Base-by-base conservation (phyloP, 495 filamentous ascomycete genomes). In the Pyrenopolyporus hunteri region DNA sequence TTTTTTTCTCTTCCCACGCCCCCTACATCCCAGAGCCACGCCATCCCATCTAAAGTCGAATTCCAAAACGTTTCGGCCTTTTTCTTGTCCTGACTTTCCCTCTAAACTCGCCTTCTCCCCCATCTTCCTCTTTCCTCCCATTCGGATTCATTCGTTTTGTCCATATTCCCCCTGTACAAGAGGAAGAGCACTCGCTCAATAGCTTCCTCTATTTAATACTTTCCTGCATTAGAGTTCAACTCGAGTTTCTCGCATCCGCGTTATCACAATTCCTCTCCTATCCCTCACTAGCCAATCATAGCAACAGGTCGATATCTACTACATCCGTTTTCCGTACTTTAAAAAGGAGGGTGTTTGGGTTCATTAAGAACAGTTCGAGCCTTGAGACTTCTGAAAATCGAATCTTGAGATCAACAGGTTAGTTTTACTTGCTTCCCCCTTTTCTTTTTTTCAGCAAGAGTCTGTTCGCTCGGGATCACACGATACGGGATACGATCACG, bases 91-190 rank as follows among this genome's bases (percentile, higher is more conserved):
- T 63, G 61, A 67, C 59, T 68, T 74, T 67, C 56, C 63, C 58
- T 67, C 64, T 64, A 67, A n/a, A 61, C 66, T 74, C 69, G n/a
- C 57, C 35, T 68, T 70, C 67, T 59, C 66, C 60, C 59, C 68
- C 63, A 70, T 59, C 67, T 60, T 69, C 67, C 64, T 70, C 65
- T 56, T 65, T 66, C 59, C 64, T 69, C 49, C 62, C 64, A 57
- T 69, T 64, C 68, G 70, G 59, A 62, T 70, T 68, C 67, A 70
- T 75, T 74, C 73, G 70, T 71, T 42, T 72, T 76, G 69, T 63
- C 71, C 70, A 76, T 80, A 80, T 78, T 79, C 79, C 77, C 37
- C 70, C 74, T 76, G 69, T 64, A 69, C 16, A 64, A 69, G 28
- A 64, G 63, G 69, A 67, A 67, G 63, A 53, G 63, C 69, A 65